Evolutionary conservation across 73 alveolate genomes (phyloP).

Genomic region (Tetrahymena malaccensis): DNA sequence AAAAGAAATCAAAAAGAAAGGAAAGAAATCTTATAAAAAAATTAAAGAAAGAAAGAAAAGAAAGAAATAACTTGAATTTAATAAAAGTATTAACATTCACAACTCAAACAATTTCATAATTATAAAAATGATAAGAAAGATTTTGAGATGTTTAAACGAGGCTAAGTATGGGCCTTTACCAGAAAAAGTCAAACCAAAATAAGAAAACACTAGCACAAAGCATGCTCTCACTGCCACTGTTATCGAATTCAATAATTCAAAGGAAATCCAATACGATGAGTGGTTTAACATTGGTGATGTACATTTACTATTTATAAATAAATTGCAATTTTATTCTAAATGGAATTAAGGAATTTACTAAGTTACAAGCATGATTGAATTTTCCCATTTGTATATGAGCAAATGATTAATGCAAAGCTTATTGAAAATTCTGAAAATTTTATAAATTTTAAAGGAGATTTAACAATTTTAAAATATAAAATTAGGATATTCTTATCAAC

Average conservation of each 20-base stretch:
- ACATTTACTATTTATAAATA: neutral
- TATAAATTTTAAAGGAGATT: neutral
- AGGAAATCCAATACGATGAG: neutral
- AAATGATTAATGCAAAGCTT: no score
- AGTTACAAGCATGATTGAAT: no score
- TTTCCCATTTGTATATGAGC: no score
- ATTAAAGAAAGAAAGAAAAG: neutral
- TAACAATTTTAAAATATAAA: neutral
- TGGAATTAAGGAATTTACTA: no score
- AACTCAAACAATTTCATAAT: neutral
- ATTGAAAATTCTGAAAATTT: neutral
- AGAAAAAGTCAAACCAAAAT: neutral
- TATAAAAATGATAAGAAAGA: neutral
- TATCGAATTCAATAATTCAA: neutral
- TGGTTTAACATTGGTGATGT: neutral
- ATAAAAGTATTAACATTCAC: neutral
- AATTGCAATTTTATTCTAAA: neutral
- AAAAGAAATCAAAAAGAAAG: neutral
- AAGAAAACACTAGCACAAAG: neutral
- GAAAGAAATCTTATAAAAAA: neutral
- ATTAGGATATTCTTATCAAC: neutral
- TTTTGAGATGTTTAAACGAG: neutral
- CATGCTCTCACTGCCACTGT: neutral
- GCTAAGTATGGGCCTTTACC: neutral
- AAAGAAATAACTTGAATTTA: neutral